Base-by-base conservation (phyloP, 2,329 filamentous ascomycete genomes). In the Arachnomyces sp. region DNA sequence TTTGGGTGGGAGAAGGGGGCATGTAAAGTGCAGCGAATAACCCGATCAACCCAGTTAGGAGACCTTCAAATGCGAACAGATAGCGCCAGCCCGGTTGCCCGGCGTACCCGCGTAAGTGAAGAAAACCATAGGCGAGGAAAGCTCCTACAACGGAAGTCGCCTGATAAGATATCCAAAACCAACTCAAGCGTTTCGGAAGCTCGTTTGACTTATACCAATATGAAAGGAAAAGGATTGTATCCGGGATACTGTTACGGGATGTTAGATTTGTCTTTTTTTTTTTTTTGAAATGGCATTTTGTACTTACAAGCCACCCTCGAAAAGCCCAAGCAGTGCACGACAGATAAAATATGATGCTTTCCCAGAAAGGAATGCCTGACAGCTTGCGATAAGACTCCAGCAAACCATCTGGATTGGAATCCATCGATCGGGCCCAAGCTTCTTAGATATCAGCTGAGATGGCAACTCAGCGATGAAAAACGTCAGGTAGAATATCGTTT, bases 131-230 rank as follows among this genome's bases (percentile, higher is more conserved):
- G 0, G 68, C 69, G 4, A 73, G 59, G 32, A 74, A 66, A 1
- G 72, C 57, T 9, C 71, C 55, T 1, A 72, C 56, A 14, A 72
- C 72, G 2, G 61, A 54, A 0, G 69, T 72, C 0, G 57, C 57
- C 36, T 70, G 49, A 9, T 82, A 77, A 0, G 80, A 73, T 0
- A 78, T 77, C 84, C 83, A 88, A 63, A 87, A 87, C 52, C 71
- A 77, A 49, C 77, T 76, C 13, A 88, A 63, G 1, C 84, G 74
- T 8, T 74, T 72, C 0, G 83, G 81, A 0, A 89, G 66, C 55
- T 88, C 84, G 38, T 71, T 71, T 1, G 77, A 77, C 34, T 77
- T 87, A 63, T 87, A 89, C 61, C 82, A 89, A 59, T 88, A 88
- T 3, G 77, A 80, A 4, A 86, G 67, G 59, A 82, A 87, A 0